Conservation (phyloP, 2,329 filamentous ascomycete genomes). For the Triangularia setosa region DNA sequence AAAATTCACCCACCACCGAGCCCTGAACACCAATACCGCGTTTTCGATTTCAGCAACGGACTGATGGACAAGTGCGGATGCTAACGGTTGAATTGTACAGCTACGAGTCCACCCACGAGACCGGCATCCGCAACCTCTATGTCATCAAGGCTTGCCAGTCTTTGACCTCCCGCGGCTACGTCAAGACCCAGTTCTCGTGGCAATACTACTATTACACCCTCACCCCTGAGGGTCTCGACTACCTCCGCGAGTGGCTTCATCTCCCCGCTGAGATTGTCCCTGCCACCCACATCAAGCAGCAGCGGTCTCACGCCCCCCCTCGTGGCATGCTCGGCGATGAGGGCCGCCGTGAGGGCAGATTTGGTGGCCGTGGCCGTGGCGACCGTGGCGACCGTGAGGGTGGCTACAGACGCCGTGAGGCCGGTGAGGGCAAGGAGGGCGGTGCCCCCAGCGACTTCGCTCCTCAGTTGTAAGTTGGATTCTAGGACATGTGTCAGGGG, state of each 20-base stretch:
- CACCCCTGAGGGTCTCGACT: constrained; percentile 95
- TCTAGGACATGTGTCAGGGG: not conserved
- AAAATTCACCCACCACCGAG: not conserved
- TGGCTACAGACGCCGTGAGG: constrained; percentile 88
- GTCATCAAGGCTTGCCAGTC: constrained; percentile 99
- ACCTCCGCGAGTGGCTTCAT: constrained; percentile 99
- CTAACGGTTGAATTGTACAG: constrained; percentile 26
- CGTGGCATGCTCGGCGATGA: constrained; percentile 98
- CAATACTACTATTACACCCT: constrained; percentile 99
- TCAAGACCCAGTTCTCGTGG: constrained; percentile 99
- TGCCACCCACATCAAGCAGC: constrained; percentile 99
- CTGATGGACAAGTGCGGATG: constrained; percentile 5
- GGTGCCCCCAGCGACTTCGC: constrained; percentile 88
- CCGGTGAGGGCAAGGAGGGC: constrained; percentile 83
- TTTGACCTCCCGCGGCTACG: constrained; percentile 92
- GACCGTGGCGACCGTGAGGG: constrained; percentile 80
- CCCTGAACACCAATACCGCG: not conserved
- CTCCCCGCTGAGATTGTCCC: constrained; percentile 99
- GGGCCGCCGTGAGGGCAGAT: constrained; percentile 73
- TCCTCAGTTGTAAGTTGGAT: constrained; percentile 72
- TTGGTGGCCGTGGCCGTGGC: constrained; percentile 72
- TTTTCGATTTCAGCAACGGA: not conserved
- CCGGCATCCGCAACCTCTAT: constrained; percentile 99
- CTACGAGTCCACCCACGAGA: constrained; percentile 64
- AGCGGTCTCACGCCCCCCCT: constrained; percentile 96